phyloP scores from a whole-genome alignment of 1,284 basidiomycete genomes.

The Puccinia coronata region DNA sequence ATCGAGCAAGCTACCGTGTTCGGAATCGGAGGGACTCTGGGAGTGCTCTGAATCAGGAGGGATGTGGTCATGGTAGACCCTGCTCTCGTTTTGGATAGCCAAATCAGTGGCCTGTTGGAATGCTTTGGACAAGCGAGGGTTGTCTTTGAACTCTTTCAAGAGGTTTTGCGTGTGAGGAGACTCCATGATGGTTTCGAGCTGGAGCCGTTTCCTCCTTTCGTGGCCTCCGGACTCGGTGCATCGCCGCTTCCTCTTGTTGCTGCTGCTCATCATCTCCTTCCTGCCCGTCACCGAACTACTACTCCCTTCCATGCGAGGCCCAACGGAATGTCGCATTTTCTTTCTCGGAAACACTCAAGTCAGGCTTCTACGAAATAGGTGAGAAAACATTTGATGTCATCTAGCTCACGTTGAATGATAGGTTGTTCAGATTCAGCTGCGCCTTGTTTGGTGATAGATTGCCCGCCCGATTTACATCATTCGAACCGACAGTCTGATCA shows the following conservation, averaged over 20 bases:
- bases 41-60: neutral
- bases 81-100: neutral
- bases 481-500: too few relatives aligned
- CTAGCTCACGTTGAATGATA: neutral
- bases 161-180: neutral
- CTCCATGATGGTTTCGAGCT: neutral
- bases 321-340: neutral
- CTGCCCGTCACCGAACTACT: neutral
- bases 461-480: neutral
- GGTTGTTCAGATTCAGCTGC: neutral
- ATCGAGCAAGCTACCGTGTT: neutral
- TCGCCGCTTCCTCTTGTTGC: slow-evolving; percentile 4
- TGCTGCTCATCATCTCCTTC: neutral
- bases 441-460: neutral
- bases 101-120: neutral
- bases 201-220: neutral
- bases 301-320: neutral
- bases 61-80: neutral
- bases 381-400: neutral
- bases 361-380: neutral
- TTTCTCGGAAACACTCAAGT: neutral
- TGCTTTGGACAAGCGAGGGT: slow-evolving; percentile 20
- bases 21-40: neutral
- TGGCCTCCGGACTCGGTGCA: neutral
- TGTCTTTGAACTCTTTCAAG: slow-evolving; percentile 1